These are phyloP conservation scores for Fusarium aywerte DNA, from an alignment of 2,329 filamentous ascomycete species.

Conservation along the genomic window DNA sequence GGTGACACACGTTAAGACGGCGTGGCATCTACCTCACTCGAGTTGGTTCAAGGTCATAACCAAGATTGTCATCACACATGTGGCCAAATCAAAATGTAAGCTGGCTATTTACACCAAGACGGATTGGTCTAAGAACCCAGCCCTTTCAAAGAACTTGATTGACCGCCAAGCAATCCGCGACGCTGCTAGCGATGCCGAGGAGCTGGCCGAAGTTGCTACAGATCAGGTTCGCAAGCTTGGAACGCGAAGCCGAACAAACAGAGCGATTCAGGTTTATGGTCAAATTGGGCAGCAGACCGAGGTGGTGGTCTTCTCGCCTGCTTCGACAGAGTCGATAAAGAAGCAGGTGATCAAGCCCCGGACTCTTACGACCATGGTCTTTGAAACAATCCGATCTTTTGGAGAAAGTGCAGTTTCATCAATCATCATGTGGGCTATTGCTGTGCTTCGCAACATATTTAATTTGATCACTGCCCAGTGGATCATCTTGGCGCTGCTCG, in stretches of 20 bases:
- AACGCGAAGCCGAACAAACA: constrained; percentile 77
- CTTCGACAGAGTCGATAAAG: constrained; percentile 58
- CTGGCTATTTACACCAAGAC: constrained; percentile 87
- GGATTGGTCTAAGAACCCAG: constrained; percentile 81
- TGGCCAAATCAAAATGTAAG: constrained; percentile 92
- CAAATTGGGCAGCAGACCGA: constrained; percentile 76
- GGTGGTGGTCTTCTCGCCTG: constrained; percentile 68
- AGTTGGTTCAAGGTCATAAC: constrained; percentile 83
- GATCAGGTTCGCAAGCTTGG: constrained; percentile 82
- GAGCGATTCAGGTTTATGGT: constrained; percentile 83
- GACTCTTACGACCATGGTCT: constrained; percentile 74
- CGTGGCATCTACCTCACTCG: constrained; percentile 88
- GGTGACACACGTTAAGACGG: constrained; percentile 69
- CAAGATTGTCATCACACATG: constrained; percentile 93
- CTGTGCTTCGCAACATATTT: constrained; percentile 71
- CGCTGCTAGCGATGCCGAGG: constrained; percentile 75
- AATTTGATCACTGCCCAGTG: constrained; percentile 77
- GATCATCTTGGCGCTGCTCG: constrained; percentile 75
- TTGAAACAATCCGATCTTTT: constrained; percentile 78
- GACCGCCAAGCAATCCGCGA: constrained; percentile 80
- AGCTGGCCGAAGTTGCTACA: constrained; percentile 78
- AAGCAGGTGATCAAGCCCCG: constrained; percentile 70
- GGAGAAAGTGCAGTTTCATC: constrained; percentile 79
- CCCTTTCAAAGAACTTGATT: constrained; percentile 69
- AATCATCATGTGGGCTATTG: constrained; percentile 81